Evolutionary conservation across 2,329 filamentous ascomycete species (phyloP).

Genomic region (Aspergillus arachidicola): DNA sequence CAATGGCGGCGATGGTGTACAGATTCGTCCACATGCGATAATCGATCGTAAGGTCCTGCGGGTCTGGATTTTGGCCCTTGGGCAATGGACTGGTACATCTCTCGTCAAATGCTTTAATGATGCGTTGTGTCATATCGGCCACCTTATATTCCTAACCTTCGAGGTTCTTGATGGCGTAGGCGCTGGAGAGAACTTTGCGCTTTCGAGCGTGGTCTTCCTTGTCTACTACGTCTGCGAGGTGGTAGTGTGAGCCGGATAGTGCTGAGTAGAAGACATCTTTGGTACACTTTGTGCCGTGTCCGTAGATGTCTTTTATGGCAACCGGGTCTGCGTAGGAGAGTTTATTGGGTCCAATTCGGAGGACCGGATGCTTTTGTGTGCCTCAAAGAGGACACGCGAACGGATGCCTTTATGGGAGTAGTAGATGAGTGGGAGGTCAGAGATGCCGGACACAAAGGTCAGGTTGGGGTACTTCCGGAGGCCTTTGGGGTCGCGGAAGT

Average conservation of each 20-base stretch:
- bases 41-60: conserved; percentile 35
- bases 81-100: conserved; percentile 30
- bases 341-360: conserved; percentile 22
- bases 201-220: conserved; percentile 43
- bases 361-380: conserved; percentile 25
- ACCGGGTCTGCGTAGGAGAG: conserved; percentile 17
- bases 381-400: conserved; percentile 20
- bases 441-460: conserved; percentile 17
- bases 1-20: conserved; percentile 43
- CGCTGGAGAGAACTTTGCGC: conserved; percentile 41
- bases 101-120: conserved; percentile 39
- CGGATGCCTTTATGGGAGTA: conserved; percentile 27
- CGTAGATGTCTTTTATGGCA: conserved; percentile 41
- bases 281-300: conserved; percentile 37
- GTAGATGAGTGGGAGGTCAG: conserved; percentile 19
- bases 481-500: conserved; percentile 23
- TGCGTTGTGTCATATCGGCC: conserved; percentile 35
- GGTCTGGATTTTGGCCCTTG: neutral
- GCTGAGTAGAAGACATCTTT: conserved; percentile 40
- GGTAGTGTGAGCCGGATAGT: conserved; percentile 33
- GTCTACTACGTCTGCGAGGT: conserved; percentile 44
- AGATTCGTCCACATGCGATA: conserved; percentile 41
- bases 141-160: conserved; percentile 47
- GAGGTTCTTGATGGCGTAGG: conserved; percentile 45
- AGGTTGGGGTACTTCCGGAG: conserved; percentile 22